These are phyloP conservation scores for Talaromyces marneffei DNA, from an alignment of 2,329 filamentous ascomycete species.

Conservation along the genomic window DNA sequence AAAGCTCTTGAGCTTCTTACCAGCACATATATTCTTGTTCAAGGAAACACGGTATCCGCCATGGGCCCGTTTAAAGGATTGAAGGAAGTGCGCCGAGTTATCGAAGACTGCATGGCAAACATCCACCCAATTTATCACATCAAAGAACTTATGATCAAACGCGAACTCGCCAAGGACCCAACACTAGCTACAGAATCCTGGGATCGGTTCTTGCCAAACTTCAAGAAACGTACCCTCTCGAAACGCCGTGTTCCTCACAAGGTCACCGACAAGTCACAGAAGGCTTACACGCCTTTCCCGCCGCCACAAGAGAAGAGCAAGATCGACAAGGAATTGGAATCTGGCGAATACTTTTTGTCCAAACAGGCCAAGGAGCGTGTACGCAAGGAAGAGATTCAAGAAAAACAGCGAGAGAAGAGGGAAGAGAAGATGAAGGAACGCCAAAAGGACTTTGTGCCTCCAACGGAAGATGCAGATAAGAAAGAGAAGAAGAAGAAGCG, in stretches of 20 bases:
- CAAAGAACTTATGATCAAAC: slow-evolving; percentile 92
- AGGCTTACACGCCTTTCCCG: slow-evolving; percentile 94
- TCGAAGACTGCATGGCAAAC: slow-evolving; percentile 96
- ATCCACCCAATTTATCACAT: slow-evolving; percentile 88
- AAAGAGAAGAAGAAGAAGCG: slow-evolving; percentile 44
- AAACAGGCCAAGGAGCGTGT: slow-evolving; percentile 88
- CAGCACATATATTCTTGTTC: slow-evolving; percentile 85
- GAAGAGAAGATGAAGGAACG: slow-evolving; percentile 81
- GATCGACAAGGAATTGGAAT: slow-evolving; percentile 95
- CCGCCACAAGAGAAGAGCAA: slow-evolving; percentile 98
- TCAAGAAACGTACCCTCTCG: slow-evolving; percentile 87
- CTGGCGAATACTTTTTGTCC: slow-evolving; percentile 89
- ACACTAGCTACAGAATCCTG: slow-evolving; percentile 82
- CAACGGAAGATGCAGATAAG: slow-evolving; percentile 65
- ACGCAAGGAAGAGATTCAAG: slow-evolving; percentile 69
- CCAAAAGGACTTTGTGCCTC: slow-evolving; percentile 79
- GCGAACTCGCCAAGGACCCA: slow-evolving; percentile 83
- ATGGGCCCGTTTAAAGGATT: slow-evolving; percentile 92
- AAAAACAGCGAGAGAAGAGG: slow-evolving; percentile 81
- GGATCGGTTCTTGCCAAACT: slow-evolving; percentile 94
- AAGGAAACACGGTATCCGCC: slow-evolving; percentile 87
- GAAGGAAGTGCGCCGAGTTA: slow-evolving; percentile 82
- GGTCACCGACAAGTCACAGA: slow-evolving; percentile 89
- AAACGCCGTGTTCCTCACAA: slow-evolving; percentile 76
- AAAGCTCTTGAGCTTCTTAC: slow-evolving; percentile 93